phyloP scores from a whole-genome alignment of 129 eudicot species.

The sunflower (Helianthus annuus) region DNA sequence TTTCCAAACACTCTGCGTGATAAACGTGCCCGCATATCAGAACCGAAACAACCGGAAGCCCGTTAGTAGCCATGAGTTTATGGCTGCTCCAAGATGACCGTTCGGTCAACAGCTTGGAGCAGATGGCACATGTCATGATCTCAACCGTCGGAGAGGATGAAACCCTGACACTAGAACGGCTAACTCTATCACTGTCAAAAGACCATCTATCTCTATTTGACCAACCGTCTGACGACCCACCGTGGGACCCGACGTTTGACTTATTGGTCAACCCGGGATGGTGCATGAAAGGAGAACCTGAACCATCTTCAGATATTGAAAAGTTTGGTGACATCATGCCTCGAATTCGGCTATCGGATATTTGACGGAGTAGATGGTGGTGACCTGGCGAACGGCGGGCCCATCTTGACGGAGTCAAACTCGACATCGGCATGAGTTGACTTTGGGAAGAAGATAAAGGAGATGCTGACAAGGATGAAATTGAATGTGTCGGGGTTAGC shows the following conservation, averaged over 20 bases:
- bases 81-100: conserved; percentile 76
- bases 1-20: conserved; percentile 92
- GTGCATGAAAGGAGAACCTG: conserved; percentile 49
- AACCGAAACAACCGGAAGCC: conserved; percentile 73
- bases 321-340: conserved; percentile 69
- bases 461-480: conserved; percentile 66
- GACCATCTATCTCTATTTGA: conserved; percentile 90
- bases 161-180: conserved; percentile 50
- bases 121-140: conserved; percentile 71
- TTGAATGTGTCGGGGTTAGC: conserved; percentile 62
- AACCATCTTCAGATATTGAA: conserved; percentile 78
- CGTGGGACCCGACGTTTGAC: conserved; percentile 65
- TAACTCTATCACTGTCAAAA: conserved; percentile 73
- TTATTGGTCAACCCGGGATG: conserved; percentile 64
- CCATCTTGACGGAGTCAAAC: conserved; percentile 68
- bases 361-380: conserved; percentile 61
- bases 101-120: conserved; percentile 78
- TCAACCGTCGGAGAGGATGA: conserved; percentile 56
- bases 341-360: conserved; percentile 71
- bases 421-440: conserved; percentile 69
- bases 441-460: conserved; percentile 76
- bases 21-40: conserved; percentile 88
- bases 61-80: conserved; percentile 56
- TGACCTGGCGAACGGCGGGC: conserved; percentile 70
- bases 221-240: conserved; percentile 84